Percentiles rank a stretch among this genome's conserved stretches.
phyloP scores from a whole-genome alignment of 2,329 filamentous ascomycete genomes.

The Colletotrichum salicis region DNA sequence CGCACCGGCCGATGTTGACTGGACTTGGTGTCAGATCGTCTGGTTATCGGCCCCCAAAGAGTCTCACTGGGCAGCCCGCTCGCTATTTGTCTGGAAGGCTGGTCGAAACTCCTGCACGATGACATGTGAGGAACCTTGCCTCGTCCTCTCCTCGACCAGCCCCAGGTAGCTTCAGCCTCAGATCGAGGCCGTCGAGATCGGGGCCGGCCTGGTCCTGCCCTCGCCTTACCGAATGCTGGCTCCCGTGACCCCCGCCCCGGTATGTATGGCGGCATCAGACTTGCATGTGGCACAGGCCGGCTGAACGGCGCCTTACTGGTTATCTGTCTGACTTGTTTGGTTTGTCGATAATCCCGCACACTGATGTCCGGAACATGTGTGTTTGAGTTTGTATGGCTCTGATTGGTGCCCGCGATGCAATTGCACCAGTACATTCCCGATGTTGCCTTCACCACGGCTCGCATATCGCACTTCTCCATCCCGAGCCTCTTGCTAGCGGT shows the following conservation, averaged over 20 bases:
- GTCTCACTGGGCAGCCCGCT: background rate
- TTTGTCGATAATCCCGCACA: background rate
- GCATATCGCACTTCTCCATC: background rate
- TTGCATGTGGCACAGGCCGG: slow-evolving; percentile 18
- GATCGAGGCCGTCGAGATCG: slow-evolving; percentile 2
- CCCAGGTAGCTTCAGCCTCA: slow-evolving; percentile 18
- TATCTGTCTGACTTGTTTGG: background rate
- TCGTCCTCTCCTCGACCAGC: slow-evolving; percentile 3
- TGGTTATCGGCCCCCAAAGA: slow-evolving; percentile 5
- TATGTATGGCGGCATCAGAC: slow-evolving; percentile 3
- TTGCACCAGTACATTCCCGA: background rate
- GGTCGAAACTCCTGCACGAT: background rate
- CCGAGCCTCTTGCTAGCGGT: slow-evolving; percentile 2
- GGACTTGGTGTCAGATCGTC: background rate
- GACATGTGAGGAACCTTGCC: slow-evolving; percentile 16
- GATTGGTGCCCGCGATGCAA: slow-evolving; percentile 23
- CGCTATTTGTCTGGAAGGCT: background rate
- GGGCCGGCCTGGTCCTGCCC: slow-evolving; percentile 7
- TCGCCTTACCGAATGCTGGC: slow-evolving; percentile 3
- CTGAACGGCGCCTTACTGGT: background rate
- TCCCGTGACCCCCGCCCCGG: slow-evolving; percentile 27
- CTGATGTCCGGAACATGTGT: background rate
- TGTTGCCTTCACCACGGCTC: background rate
- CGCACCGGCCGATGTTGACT: slow-evolving; percentile 6
- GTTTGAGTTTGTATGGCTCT: background rate